Evolutionary conservation across 2,329 filamentous ascomycete species (phyloP), one percentile per base, ranked within the genome.

Genomic region (Aspergillus texensis): DNA sequence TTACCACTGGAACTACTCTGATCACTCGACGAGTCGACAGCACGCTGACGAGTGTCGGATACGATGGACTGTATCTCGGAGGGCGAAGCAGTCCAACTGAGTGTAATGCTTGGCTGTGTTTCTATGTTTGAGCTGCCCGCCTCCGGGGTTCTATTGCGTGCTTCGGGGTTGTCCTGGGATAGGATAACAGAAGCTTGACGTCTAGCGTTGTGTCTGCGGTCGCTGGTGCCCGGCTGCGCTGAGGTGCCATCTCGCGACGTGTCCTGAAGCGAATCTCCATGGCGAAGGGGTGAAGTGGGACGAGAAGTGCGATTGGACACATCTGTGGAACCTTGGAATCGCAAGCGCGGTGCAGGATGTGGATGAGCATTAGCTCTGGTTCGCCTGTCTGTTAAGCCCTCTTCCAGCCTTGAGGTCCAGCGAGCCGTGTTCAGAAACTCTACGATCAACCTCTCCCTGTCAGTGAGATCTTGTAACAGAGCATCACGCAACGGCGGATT

Each of bases 341-440:
- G 71, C 39, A 73, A 61, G 43, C 72, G 74, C 64, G 71, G 64
- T 45, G 64, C 63, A 65, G 72, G 65, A 55, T 69, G 70, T 41
- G 72, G 67, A 60, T 75, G 70, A 46, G 70, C 62, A 56, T 66
- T 74, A 58, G 70, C 61, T 64, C 75, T 74, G 16, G 69, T 64
- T 46, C 72, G 68, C 45, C 72, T 71, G 48, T 77, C 74, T 28
- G 71, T 68, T 50, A 72, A 61, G 28, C 71, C 69, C 57, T 75
- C 75, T 63, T 75, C 77, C 58, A 71, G 60, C 60, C 71, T 69
- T 36, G 77, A 74, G 9, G 76, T 74, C 75, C 75, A 80, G 46
- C 78, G 75, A 46, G 77, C 76, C 26, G 77, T 75, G 63, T 80
- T 79, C 64, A 81, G 65, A 59, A 79, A 79, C 54, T 81, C 78